Percentiles rank a stretch among this genome's conserved stretches.
Evolutionary conservation across 352 stramenopile species (phyloP).

Genomic region (Globisporangium parvum): DNA sequence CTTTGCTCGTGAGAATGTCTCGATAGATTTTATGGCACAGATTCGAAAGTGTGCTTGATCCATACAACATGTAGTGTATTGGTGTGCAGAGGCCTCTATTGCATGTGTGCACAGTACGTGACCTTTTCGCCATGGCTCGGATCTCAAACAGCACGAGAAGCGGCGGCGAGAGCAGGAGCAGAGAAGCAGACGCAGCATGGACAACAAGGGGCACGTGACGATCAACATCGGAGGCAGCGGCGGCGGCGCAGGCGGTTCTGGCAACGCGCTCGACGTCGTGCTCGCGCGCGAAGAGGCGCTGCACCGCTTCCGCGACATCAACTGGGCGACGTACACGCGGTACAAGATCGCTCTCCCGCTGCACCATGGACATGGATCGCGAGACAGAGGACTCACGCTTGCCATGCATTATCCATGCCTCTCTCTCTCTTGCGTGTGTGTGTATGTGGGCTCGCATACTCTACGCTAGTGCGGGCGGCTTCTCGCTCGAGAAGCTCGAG

Average conservation of each 20-base stretch:
- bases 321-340: slow-evolving; percentile 87
- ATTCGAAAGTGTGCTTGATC: background rate
- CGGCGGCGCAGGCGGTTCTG: slow-evolving; percentile 22
- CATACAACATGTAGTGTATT: background rate
- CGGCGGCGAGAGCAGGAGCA: background rate
- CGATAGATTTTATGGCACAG: background rate
- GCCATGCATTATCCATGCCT: slow-evolving; percentile 1
- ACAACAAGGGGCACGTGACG: slow-evolving; percentile 55
- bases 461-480: slow-evolving; percentile 50
- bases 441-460: background rate
- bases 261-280: slow-evolving; percentile 57
- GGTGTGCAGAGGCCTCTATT: background rate
- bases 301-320: slow-evolving; percentile 86
- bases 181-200: slow-evolving; percentile 24
- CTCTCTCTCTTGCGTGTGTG: too few relatives aligned
- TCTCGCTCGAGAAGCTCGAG: slow-evolving; percentile 83
- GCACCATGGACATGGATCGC: background rate
- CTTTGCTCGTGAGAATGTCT: background rate
- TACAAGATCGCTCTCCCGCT: slow-evolving; percentile 14
- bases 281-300: slow-evolving; percentile 77
- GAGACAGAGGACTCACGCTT: background rate
- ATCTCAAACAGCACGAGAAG: background rate
- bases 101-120: too few relatives aligned
- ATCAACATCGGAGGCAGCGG: slow-evolving; percentile 55
- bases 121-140: background rate